Evolutionary conservation across 495 filamentous ascomycete genomes (phyloP).

Genomic region (Daldinia vernicosa): DNA sequence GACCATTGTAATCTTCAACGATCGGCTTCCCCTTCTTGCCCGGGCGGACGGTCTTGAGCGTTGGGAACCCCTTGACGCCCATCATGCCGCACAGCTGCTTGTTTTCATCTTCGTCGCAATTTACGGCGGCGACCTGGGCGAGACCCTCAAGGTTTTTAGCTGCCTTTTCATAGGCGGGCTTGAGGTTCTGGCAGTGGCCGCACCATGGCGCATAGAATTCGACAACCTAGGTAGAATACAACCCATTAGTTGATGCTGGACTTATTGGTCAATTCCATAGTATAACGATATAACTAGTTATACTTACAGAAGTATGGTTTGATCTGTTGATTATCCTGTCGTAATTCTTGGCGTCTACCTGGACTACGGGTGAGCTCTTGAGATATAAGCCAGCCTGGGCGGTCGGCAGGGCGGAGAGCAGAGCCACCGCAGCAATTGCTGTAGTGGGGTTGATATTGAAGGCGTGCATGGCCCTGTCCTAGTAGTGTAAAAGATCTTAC

Average conservation of each 20-base stretch:
- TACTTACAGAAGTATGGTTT: conserved; percentile 87
- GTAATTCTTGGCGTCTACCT: conserved; percentile 85
- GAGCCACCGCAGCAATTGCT: conserved; percentile 55
- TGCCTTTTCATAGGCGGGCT: conserved; percentile 94
- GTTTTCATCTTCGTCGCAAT: conserved; percentile 96
- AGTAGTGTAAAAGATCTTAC: conserved; percentile 18
- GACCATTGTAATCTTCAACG: conserved; percentile 93
- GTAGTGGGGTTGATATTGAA: conserved; percentile 51
- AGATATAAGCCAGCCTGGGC: conserved; percentile 79
- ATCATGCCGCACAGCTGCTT: conserved; percentile 87
- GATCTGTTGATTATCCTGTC: conserved; percentile 85
- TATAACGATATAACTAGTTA: neutral
- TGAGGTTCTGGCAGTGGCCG: conserved; percentile 94
- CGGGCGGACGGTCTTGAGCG: conserved; percentile 92
- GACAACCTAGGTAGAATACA: conserved; percentile 55
- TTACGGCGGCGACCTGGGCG: conserved; percentile 91
- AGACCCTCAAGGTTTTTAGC: conserved; percentile 88
- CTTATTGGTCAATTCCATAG: neutral
- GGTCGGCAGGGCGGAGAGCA: conserved; percentile 64
- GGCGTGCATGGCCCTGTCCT: conserved; percentile 51
- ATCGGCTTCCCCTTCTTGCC: conserved; percentile 77
- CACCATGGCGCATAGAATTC: conserved; percentile 98
- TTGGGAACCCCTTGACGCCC: conserved; percentile 96
- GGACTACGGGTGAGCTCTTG: conserved; percentile 87
- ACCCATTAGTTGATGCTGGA: conserved; percentile 1